Evolutionary conservation across 2,329 filamentous ascomycete species (phyloP), one percentile per base, ranked within the genome.

Genomic region (Penicillium concentricum): DNA sequence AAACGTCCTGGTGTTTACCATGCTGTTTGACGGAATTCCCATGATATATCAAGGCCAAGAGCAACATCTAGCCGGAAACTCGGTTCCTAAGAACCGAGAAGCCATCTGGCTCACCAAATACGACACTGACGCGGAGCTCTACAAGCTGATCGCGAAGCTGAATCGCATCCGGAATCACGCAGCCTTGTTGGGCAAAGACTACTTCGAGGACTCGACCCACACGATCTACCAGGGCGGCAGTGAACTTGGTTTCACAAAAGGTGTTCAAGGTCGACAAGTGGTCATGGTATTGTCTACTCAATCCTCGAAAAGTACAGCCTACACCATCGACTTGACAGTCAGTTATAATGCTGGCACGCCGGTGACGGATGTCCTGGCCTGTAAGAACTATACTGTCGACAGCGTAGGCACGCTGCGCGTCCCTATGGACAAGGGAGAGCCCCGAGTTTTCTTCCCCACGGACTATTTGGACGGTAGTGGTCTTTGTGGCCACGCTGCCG

Each of bases 1-100:
- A 69, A 88, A 88, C 60, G 78, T 82, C 3, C 75, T 88, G 30
- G 78, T 84, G 0, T 88, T 84, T 63, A 82, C 82, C n/a, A 79
- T 88, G 24, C 78, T 88, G 8, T 66, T 67, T 20, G 71, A 86
- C 48, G 86, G 86, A 10, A 82, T 88, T 10, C 64, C 64, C 12
- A 60, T 67, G 57, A 56, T 67, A 22, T 66, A 66, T n/a, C 57
- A 66, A 48, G 63, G 61, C 5, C 83, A 85, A 57, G 86, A 88
- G 70, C 85, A 88, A 66, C 82, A 81, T 52, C 83, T 81, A 66
- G 66, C 74, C 1, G 80, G 80, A 26, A 75, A 75, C n/a, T 75
- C 69, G 35, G 68, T 68, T 35, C 82, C 82, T 5, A 73, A 76
- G 0, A 77, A 76, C 43, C 81, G 84, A 30, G 81, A 84, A 64